Evolutionary conservation across 352 stramenopile species (phyloP).

Genomic region (Blastocystis hominis): DNA sequence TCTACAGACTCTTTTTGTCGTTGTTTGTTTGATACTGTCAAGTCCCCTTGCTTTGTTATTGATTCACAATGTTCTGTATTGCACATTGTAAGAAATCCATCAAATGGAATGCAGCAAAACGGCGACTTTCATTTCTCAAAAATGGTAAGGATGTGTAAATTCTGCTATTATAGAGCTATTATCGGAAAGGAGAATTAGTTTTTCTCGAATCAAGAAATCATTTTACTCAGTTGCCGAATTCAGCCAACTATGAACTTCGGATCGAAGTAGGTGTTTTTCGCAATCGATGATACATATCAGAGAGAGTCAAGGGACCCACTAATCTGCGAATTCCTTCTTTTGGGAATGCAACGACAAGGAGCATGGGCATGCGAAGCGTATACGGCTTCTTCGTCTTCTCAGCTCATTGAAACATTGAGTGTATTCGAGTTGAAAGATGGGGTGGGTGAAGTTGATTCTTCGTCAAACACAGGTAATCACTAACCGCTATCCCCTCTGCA

Average conservation of each 20-base stretch:
- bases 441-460: background rate
- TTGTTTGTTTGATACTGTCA: background rate
- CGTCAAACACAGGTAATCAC: background rate
- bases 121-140: background rate
- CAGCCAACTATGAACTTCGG: background rate
- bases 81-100: background rate
- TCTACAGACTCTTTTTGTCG: background rate
- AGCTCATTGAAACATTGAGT: background rate
- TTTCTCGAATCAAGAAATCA: background rate
- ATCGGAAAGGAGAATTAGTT: background rate
- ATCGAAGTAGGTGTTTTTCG: background rate
- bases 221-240: background rate
- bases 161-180: background rate
- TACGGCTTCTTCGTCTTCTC: background rate
- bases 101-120: too few relatives aligned
- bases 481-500: background rate
- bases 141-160: background rate
- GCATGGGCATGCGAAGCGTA: background rate
- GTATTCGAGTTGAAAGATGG: background rate
- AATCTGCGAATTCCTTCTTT: background rate
- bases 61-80: background rate
- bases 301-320: background rate
- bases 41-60: too few relatives aligned
- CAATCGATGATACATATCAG: background rate
- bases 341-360: background rate